A percentile compares a stretch with the other conserved stretches of the same genome.
These are phyloP conservation scores for Chaetoceros tenuissimus DNA, from an alignment of 108 stramenopile genomes.

Conservation along the genomic window DNA sequence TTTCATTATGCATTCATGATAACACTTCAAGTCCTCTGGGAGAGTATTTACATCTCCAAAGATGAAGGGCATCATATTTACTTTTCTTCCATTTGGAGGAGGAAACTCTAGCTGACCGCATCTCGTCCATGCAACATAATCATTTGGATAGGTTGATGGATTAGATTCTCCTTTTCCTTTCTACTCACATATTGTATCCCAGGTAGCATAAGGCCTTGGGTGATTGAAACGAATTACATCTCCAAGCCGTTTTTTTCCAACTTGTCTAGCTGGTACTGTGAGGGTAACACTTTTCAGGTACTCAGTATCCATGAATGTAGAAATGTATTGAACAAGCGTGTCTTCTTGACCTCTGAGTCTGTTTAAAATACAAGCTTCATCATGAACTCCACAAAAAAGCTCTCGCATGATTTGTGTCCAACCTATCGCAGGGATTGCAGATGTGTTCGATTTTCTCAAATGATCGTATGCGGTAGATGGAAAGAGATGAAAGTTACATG, in stretches of 20 bases:
- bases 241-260: too few species aligned
- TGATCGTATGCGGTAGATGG: too few species aligned
- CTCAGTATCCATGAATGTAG: not conserved
- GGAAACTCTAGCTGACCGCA: conserved; percentile 7
- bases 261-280: too few species aligned
- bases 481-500: too few species aligned
- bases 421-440: too few species aligned
- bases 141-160: not conserved
- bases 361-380: not conserved
- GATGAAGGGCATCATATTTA: conserved; percentile 9
- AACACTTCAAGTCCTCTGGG: not conserved
- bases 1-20: not conserved
- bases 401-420: not conserved
- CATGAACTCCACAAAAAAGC: not conserved
- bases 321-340: not conserved
- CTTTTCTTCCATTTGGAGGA: not conserved
- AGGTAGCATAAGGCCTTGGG: too few species aligned
- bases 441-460: too few species aligned
- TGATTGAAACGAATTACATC: too few species aligned
- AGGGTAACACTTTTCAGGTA: not conserved
- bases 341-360: conserved; percentile 1
- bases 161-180: too few species aligned
- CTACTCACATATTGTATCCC: too few species aligned
- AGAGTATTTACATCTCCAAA: conserved; percentile 2
- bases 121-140: conserved; percentile 1